Conservation (phyloP, 2,329 filamentous ascomycete species). For the Penicillium digitatum region DNA sequence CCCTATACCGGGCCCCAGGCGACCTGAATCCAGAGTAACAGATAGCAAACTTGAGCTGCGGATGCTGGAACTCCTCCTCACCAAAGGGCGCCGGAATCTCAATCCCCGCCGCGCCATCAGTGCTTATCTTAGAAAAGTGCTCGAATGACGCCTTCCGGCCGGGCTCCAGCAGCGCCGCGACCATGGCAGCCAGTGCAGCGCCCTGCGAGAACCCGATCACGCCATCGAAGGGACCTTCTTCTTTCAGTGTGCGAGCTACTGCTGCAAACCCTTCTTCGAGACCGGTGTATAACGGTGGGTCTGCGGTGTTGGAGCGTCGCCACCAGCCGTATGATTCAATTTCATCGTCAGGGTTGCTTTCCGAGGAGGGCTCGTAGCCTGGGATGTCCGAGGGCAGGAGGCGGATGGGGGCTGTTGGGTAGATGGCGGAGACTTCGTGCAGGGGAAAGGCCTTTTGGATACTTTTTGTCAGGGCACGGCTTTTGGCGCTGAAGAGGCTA, state of each 20-base stretch:
- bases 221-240: slow-evolving; percentile 68
- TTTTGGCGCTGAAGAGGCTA: slow-evolving; percentile 78
- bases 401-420: slow-evolving; percentile 65
- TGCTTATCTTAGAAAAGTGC: slow-evolving; percentile 26
- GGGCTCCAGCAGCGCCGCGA: slow-evolving; percentile 67
- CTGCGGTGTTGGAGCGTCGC: slow-evolving; percentile 59
- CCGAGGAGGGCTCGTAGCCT: slow-evolving; percentile 54
- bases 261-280: slow-evolving; percentile 64
- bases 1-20: slow-evolving; percentile 57
- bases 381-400: slow-evolving; percentile 65
- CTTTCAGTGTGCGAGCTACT: slow-evolving; percentile 59
- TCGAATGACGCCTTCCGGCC: slow-evolving; percentile 48
- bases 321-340: slow-evolving; percentile 82
- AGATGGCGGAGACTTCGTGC: slow-evolving; percentile 58
- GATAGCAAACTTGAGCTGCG: slow-evolving; percentile 65
- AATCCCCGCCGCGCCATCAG: slow-evolving; percentile 38
- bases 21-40: slow-evolving; percentile 75
- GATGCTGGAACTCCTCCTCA: slow-evolving; percentile 40
- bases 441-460: slow-evolving; percentile 68
- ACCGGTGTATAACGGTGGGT: slow-evolving; percentile 61
- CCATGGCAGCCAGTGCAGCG: slow-evolving; percentile 65
- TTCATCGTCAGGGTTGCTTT: slow-evolving; percentile 46
- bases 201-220: slow-evolving; percentile 82
- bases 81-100: slow-evolving; percentile 51
- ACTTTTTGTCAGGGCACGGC: slow-evolving; percentile 77